These are phyloP conservation scores for Exophiala mesophila DNA, from an alignment of 2,329 filamentous ascomycete species.

Conservation along the genomic window DNA sequence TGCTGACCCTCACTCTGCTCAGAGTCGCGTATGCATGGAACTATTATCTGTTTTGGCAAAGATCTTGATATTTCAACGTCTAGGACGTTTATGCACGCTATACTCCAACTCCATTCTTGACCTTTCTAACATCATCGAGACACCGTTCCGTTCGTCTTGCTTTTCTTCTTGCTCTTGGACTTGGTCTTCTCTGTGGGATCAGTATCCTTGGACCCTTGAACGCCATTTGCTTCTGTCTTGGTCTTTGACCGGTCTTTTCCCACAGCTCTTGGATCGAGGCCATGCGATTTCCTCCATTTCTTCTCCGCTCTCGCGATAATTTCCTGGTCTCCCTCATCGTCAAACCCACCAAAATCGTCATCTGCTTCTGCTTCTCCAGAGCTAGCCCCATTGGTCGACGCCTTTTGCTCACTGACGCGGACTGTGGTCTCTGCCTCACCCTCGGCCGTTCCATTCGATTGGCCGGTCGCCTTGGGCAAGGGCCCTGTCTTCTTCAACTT, in stretches of 20 bases:
- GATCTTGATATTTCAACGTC: no score
- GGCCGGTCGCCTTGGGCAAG: constrained; percentile 47
- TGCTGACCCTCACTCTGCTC: no score
- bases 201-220: no score
- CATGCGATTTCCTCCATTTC: constrained; percentile 68
- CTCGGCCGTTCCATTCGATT: constrained; percentile 22
- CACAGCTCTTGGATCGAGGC: constrained; percentile 62
- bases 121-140: no score
- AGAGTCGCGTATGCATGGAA: no score
- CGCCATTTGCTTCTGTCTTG: no score
- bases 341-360: constrained; percentile 66
- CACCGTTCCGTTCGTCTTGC: no score
- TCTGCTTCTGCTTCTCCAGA: constrained; percentile 33
- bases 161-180: no score
- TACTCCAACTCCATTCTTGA: no score
- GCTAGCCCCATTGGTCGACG: constrained; percentile 16
- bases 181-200: no score
- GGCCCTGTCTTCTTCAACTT: constrained; percentile 93
- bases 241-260: constrained; percentile 5
- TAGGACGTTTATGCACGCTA: no score
- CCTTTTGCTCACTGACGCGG: not conserved
- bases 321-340: constrained; percentile 66
- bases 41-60: no score
- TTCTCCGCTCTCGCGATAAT: constrained; percentile 70
- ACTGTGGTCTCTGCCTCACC: constrained; percentile 26